Base-by-base conservation (phyloP, 169 alveolate species). In the Plasmodium chabaudi region DNA sequence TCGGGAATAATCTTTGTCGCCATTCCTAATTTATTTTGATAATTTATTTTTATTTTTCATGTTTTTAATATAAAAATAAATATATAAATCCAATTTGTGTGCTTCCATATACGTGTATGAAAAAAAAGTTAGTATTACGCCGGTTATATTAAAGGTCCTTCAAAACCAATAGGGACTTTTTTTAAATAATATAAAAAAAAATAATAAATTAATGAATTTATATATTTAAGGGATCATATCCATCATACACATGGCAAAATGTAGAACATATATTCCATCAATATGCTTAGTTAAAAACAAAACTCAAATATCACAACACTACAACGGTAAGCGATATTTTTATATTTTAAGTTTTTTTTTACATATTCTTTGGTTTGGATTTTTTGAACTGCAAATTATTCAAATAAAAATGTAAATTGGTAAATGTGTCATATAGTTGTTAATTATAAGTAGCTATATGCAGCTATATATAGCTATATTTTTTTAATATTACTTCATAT, bases 131-230 rank as follows among this genome's bases (percentile, higher is more conserved):
- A 17, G 19, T 5, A 34, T 34, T 34, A 34, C 42, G 42, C 5
- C 42, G 25, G 9, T 86, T 69, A 86, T 46, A 17, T 39, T 46
- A 86, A 49, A 44, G 91, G 87, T 46, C 91, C 91, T 53, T 86
- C 91, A 65, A 53, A 86, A 46, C 87, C 87, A 64, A 19, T 86
- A 51, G 71, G 44, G 21, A 51, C 91, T 86, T 57, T 49, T 68
- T 55, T 21, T 15, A 47, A 23, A 46, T 19, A 23, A 75, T n/a
- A 42, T n/a, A 47, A 77, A 34, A 84, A 46, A 39, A 6, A 46
- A 69, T 46, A 51, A 51, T 15, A 51, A 13, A 51, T 51, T 12
- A 51, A 49, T 10, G 6, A 49, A 49, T 10, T 15, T 49, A 49
- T n/a, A 10, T 12, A 49, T n/a, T 21, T 21, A 21, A 21, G 12